Base-by-base conservation (phyloP, 2,329 filamentous ascomycete species). In the Calonectria montana region DNA sequence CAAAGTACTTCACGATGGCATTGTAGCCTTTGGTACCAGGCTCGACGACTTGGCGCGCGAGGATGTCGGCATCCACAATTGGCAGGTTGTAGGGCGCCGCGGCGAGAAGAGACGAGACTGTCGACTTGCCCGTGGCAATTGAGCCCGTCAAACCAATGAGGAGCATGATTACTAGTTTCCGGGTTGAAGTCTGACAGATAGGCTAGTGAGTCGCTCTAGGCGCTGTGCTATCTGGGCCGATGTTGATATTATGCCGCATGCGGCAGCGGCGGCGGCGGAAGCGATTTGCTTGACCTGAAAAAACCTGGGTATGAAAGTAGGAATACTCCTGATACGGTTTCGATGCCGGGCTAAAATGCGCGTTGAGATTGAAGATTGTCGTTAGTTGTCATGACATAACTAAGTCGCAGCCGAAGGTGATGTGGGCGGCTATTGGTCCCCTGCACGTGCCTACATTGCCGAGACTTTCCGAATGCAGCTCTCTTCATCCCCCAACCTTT, bases 111-210 rank as follows among this genome's bases (percentile, higher is more conserved):
- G 89, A 88, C 31, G 97, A 98, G 67, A 98, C 95, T 76, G 96
- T 99, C 55, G 96, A 98, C 90, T 99, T 99, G 83, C 97, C 97
- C 7, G 97, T 99, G 72, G 97, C 97, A 81, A 99, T 98, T 73
- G 96, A 98, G 82, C 97, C 97, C 10, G 97, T 99, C 29, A 99
- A 91, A 69, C 97, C 97, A 79, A 99, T 95, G 80, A 99, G 92
- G 61, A 98, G 91, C 97, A 98, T 98, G 43, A n/a, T 37, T 53
- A 21, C 62, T 35, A 35, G 45, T 48, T 47, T n/a, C 27, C 37
- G 53, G 13, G 31, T 39, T 39, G 53, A 59, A 12, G 43, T 47
- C 43, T 25, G 53, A 23, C 31, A 21, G 23, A 59, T 27, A 39
- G 31, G 53, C 53, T 59, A 59, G 53, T 27, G 31, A 18, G 47